Evolutionary conservation across 2,329 filamentous ascomycete species (phyloP), one percentile per base, ranked within the genome.

Genomic region (Fusarium anthophilum): DNA sequence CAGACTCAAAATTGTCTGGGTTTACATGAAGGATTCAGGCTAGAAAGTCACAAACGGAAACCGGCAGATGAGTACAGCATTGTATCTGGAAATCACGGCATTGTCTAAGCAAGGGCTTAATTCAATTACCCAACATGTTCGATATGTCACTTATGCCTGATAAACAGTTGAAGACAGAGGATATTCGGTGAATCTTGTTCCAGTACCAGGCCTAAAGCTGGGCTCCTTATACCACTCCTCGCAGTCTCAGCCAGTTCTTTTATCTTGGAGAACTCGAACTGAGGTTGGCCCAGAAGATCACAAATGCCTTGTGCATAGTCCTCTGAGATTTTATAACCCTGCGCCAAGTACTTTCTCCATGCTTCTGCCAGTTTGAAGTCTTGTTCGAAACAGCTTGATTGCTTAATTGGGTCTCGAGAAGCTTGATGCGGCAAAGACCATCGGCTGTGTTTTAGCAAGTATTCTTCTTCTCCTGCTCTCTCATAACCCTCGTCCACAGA

Each of bases 181-280:
- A 35, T 67, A 54, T 10, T 37, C 54, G 1, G 12, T 13, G 4
- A 67, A 26, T 10, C 48, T 68, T 0, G 54, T 48, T 2, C 22
- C 41, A 32, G 54, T 47, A 0, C 41, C 22, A 15, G 47, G 54
- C 14, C 63, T 68, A 5, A 68, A 68, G 8, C 48, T 54, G 30
- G 53, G 65, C 47, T 60, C 53, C 35, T 68, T 61, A n/a, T 54
- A 67, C 65, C 45, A 68, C 35, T 54, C 39, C 2, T 68, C 5
- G 47, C 47, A 43, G 53, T 67, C 22, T 68, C 63, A 20, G 47
- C 45, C 22, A 62, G 41, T 9, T 68, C 37, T 15, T 68, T 61
- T 6, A 68, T 41, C 3, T 62, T 54, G 2, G 54, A 48, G 17
- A 68, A 68, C 8, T 48, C 41, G 5, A 68, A 48, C 9, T 54